Base-by-base conservation (phyloP, 768 basidiomycete species). In the Boletus vinaceobasis region DNA sequence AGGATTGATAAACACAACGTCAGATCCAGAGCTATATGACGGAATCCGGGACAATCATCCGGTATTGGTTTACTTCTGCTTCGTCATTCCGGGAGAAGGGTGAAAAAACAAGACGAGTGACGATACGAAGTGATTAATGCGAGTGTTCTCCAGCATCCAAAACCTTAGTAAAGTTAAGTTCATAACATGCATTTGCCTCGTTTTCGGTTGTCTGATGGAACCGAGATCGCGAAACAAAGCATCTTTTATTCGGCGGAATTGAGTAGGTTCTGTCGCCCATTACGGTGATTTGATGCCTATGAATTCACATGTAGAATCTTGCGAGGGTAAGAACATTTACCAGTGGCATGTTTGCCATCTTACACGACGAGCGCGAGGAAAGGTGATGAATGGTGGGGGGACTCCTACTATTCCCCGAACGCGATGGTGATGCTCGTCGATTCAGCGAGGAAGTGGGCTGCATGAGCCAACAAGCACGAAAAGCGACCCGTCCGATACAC, bases 151-250 rank as follows among this genome's bases (percentile, higher is more conserved):
- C 1, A 36, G 15, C 37, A 40, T 43, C 36, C 21, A 26, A 37
- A 46, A 27, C 40, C 9, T 40, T 31, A 15, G 35, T 39, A 63
- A 58, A 39, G 61, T 65, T 57, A 55, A 39, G 66, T 66, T 66
- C 33, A 35, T 19, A 23, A 50, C 67, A 65, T 29, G 53, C 57
- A 45, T 50, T 46, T 43, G 50, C 67, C 64, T 57, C 65, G 59
- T 68, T 68, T 52, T 61, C 57, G 55, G 53, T 43, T 60, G 60
- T 45, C 52, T 40, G 29, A 48, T 47, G 47, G 60, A 63, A 57
- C 53, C 49, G 60, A 63, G 46, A 38, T 37, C 44, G 57, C 44
- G 38, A 43, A 50, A 38, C 32, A 48, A 49, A n/a, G 6, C 23
- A 17, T 17, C 14, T 26, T 43, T 48, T 29, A 23, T 37, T 47